These are phyloP conservation scores for Trichoderma atrobrunneum DNA, from an alignment of 2,329 filamentous ascomycete species.

Conservation along the genomic window DNA sequence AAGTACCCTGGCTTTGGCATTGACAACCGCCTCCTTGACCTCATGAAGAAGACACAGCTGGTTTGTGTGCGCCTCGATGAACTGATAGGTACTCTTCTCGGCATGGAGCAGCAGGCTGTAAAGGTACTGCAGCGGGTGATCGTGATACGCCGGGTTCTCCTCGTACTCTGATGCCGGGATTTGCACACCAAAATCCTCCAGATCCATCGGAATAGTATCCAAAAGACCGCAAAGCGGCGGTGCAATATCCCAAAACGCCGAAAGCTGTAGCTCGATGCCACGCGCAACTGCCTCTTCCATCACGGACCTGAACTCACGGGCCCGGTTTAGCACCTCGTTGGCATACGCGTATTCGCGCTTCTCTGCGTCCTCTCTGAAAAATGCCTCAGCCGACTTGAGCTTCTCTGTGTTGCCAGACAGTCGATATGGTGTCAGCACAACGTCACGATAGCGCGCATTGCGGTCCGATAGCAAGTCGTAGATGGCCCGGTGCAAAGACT, in stretches of 20 bases:
- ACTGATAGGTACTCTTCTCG: conserved; percentile 92
- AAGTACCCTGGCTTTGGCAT: conserved; percentile 63
- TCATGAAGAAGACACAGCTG: conserved; percentile 87
- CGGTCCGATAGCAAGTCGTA: conserved; percentile 83
- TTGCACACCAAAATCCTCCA: conserved; percentile 64
- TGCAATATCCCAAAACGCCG: conserved; percentile 97
- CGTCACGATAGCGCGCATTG: conserved; percentile 79
- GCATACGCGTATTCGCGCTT: conserved; percentile 71
- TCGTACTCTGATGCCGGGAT: conserved; percentile 77
- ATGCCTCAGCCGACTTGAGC: conserved; percentile 70
- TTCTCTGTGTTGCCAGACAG: conserved; percentile 75
- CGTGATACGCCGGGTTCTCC: conserved; percentile 79
- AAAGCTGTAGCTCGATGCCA: conserved; percentile 87
- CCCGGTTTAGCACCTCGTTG: conserved; percentile 68
- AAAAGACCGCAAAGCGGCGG: conserved; percentile 75
- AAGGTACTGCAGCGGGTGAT: conserved; percentile 85
- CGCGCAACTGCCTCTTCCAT: conserved; percentile 82
- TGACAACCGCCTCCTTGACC: conserved; percentile 75
- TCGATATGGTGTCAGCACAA: conserved; percentile 78
- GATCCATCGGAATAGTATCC: conserved; percentile 68
- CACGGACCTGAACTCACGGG: conserved; percentile 72
- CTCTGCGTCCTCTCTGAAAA: conserved; percentile 76
- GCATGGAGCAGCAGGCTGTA: conserved; percentile 81
- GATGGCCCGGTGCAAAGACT: conserved; percentile 78
- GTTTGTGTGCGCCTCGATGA: conserved; percentile 93